Base-by-base conservation (phyloP, 306 rosid genomes). In the Cucumis cinereus region DNA sequence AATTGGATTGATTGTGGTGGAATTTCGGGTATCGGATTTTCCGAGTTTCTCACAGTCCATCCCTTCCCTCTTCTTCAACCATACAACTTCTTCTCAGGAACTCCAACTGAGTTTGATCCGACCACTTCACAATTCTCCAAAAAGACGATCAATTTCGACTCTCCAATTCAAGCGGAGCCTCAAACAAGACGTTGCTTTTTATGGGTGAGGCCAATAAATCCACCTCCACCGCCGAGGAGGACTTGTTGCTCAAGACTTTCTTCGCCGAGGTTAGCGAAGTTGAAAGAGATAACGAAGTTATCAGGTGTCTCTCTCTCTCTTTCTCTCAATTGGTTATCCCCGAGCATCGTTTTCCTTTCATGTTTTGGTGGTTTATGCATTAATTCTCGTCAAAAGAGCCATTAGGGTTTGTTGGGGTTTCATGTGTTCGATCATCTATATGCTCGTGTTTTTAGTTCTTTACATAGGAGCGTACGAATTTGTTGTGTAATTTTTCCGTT, bases 191-290 rank as follows among this genome's bases (percentile, higher is more conserved):
- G 8, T 23, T 7, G 36, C 58, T 45, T 45, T 49, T 43, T 30
- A 77, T 77, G 80, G 80, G 80, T 40, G 80, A 77, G 40, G 23
- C 69, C 62, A 50, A 52, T 47, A 77, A 19, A 6, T 30, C 89
- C 45, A 77, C 40, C 71, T 38, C 78, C 57, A 5, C 85, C 76
- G 30, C 80, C 77, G 90, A 86, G 38, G 93, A 85, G 15, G 99
- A 92, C 83, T 89, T 95, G 82, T 93, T 95, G 80, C 99, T 95
- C 90, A 92, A 92, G 84, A 89, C 74, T 77, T 94, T 92, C 90
- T 92, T 84, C 84, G 97, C 97, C 36, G 99, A 90, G 87, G 99
- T 94, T 74, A 87, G 99, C 90, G 97, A 92, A 90, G 99, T 92
- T 33, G 96, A 90, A 87, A 87, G 99, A 81, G 99, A 94, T 81